Evolutionary conservation across 2,329 filamentous ascomycete genomes (phyloP), one percentile per base, ranked within the genome.

Genomic region (Epichloe sibirici): DNA sequence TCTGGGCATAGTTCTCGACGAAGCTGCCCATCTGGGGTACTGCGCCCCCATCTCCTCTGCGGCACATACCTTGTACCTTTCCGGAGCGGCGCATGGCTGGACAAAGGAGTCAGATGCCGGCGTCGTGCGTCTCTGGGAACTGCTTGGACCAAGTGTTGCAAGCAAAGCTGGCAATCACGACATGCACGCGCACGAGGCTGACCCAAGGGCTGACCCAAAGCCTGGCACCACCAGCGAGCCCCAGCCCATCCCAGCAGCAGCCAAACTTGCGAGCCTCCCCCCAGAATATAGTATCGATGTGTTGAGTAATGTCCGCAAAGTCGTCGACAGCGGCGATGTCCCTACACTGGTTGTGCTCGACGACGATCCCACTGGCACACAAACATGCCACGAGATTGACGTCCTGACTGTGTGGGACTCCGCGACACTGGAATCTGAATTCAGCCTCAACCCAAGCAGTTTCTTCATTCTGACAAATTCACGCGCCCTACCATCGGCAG

Each of bases 391-490:
- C 59, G 71, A 75, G 57, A 75, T 81, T 55, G 65, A 70, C 50
- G 77, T 81, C 3, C 65, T 81, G 34, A 76, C 75, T 3, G 71
- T 74, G 1, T 81, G 77, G 76, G 72, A 76, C 54, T 58, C 69
- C 7, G 57, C 64, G 1, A 74, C 71, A 0, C 65, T 81, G 3
- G 62, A 63, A 4, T 54, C 63, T 3, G 73, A 78, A 57, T 74
- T 81, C 57, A 58, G 59, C 5, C 62, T 62, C 13, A 64, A 59
- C 7, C 56, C 57, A 1, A 62, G 62, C 2, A 77, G 77, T 7
- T 81, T 81, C 67, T 81, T 81, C 65, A 79, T 81, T 55, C 66
- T 81, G 4, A 81, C 77, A 21, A 81, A 81, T 59, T 79, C 76
- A 4, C 73, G 77, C 11, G 77, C 78, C 3, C 64, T 80, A 4